Conservation (phyloP, 257 asterid genomes). For the Fraxinus pennsylvanica region DNA sequence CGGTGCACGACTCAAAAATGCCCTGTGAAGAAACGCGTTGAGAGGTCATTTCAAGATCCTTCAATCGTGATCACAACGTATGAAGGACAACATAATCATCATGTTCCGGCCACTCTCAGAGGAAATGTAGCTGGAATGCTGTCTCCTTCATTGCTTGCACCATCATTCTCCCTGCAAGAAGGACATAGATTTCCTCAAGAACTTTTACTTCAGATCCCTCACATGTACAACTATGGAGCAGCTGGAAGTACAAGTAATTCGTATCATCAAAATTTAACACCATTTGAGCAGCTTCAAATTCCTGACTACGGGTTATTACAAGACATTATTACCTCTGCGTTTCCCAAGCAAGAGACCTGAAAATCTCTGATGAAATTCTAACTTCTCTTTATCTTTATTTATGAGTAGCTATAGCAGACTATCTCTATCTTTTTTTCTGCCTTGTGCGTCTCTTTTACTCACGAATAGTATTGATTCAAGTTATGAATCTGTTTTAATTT, state of each 20-base stretch:
- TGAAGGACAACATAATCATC: conserved; percentile 76
- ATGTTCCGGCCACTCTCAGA: conserved; percentile 42
- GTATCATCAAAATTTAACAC: conserved; percentile 13
- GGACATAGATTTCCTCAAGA: conserved; percentile 29
- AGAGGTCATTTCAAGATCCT: conserved; percentile 66
- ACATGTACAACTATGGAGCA: conserved; percentile 28
- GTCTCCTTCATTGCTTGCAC: conserved; percentile 25
- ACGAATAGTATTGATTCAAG: not conserved
- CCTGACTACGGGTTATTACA: conserved; percentile 40
- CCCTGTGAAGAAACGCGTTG: conserved; percentile 63
- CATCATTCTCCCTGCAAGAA: conserved; percentile 19
- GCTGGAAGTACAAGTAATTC: conserved; percentile 5
- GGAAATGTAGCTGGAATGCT: conserved; percentile 39
- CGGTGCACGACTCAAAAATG: conserved; percentile 71
- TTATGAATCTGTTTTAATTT: not conserved
- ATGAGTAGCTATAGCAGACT: not conserved
- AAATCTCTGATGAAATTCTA: conserved; percentile 11
- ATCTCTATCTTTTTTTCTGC: not conserved
- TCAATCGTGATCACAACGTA: conserved; percentile 63
- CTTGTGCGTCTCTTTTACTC: not conserved
- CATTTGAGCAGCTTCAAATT: conserved; percentile 26
- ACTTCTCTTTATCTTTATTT: conserved; percentile 18
- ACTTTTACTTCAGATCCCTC: conserved; percentile 34
- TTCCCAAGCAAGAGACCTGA: conserved; percentile 37
- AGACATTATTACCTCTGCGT: conserved; percentile 39